Evolutionary conservation across 2,329 filamentous ascomycete species (phyloP).

Genomic region (Microascus cirrosus): DNA sequence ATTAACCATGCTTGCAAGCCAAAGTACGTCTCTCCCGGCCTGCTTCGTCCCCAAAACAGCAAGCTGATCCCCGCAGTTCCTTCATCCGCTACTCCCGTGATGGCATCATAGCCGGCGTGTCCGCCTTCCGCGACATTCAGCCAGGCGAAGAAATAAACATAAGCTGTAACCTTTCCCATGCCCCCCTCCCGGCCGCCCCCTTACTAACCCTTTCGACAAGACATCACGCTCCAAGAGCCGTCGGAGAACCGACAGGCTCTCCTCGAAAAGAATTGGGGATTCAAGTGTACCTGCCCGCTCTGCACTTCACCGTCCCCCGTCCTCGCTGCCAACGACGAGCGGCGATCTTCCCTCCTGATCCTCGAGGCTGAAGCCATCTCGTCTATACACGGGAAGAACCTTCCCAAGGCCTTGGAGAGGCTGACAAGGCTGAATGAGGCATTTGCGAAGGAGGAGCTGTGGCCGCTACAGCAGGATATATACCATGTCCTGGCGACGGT

Average conservation of each 20-base stretch:
- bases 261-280: conserved; percentile 1
- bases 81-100: conserved; percentile 3
- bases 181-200: not conserved
- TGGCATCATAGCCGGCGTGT: conserved; percentile 2
- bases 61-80: not conserved
- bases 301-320: not conserved
- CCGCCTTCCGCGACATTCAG: conserved; percentile 3
- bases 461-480: not conserved
- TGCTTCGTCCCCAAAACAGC: not conserved
- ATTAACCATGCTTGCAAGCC: conserved; percentile 5
- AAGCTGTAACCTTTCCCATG: conserved; percentile 2
- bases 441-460: conserved; percentile 1
- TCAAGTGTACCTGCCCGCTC: conserved; percentile 5
- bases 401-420: not conserved
- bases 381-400: not conserved
- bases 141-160: conserved; percentile 6
- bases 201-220: not conserved
- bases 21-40: conserved; percentile 3
- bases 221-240: conserved; percentile 1
- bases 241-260: not conserved
- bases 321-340: not conserved
- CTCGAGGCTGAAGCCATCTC: not conserved
- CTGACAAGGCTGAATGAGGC: not conserved
- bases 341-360: not conserved
- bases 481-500: conserved; percentile 1